Conservation (phyloP, 306 rosid species). For the Argentina anserina region DNA sequence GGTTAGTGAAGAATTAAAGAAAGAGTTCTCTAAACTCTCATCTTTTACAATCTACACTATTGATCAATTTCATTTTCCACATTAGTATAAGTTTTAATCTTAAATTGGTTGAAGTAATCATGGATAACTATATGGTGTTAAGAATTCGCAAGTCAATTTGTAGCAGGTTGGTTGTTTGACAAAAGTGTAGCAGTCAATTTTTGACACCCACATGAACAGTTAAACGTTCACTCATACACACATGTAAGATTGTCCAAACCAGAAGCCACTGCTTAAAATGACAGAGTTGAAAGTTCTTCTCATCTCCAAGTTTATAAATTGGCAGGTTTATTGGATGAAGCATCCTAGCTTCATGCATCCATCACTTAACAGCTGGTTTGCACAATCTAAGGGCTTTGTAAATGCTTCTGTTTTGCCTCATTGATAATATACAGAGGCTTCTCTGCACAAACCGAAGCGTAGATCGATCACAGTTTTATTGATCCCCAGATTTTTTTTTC, state of each 20-base stretch:
- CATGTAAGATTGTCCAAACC: constrained; percentile 1
- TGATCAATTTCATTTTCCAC: neutral
- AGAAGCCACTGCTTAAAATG: neutral
- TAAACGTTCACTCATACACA: neutral
- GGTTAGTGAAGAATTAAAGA: too few relatives aligned
- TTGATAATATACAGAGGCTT: neutral
- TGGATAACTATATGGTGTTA: neutral
- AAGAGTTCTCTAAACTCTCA: too few relatives aligned
- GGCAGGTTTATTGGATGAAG: neutral
- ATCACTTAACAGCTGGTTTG: neutral
- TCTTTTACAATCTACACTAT: too few relatives aligned
- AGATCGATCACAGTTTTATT: constrained; percentile 12
- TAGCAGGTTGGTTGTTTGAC: neutral
- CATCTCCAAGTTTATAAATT: constrained; percentile 1
- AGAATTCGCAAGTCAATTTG: neutral
- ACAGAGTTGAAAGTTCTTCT: neutral
- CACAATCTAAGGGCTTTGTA: constrained; percentile 2
- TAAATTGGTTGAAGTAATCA: neutral
- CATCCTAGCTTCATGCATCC: neutral
- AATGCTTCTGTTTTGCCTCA: neutral
- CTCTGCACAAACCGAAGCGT: neutral
- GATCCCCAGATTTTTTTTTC: constrained; percentile 15
- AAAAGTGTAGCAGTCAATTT: neutral
- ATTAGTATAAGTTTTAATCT: too few relatives aligned
- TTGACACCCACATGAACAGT: neutral